Conservation (phyloP, 257 asterid species). For the Anisodus tanguticus region DNA sequence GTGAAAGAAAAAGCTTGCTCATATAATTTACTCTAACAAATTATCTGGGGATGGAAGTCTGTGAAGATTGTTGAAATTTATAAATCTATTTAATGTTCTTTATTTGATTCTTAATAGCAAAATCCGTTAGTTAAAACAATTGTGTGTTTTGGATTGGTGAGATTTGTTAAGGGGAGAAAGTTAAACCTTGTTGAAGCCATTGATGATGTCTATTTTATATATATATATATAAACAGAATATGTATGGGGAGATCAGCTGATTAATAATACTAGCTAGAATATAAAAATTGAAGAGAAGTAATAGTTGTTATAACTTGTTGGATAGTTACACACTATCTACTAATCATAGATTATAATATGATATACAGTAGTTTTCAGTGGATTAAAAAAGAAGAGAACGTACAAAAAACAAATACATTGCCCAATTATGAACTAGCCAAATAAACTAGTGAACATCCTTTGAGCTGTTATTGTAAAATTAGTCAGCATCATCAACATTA, state of each 20-base stretch:
- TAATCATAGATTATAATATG: neutral
- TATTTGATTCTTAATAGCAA: neutral
- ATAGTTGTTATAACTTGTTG: neutral
- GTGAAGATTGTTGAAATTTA: neutral
- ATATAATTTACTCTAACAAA: neutral
- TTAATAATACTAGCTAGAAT: neutral
- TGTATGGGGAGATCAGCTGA: neutral
- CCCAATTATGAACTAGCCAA: slow-evolving; percentile 22
- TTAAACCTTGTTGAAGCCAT: neutral
- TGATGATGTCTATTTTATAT: neutral
- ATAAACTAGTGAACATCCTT: neutral
- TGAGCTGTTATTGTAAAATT: neutral
- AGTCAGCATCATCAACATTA: neutral
- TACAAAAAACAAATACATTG: neutral
- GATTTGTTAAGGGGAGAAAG: neutral
- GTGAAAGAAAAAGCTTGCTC: neutral
- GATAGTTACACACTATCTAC: slow-evolving; percentile 6
- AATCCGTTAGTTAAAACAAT: neutral
- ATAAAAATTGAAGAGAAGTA: neutral
- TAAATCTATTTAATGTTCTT: neutral
- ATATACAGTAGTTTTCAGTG: neutral
- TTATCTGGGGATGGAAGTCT: neutral
- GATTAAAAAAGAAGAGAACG: neutral
- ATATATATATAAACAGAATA: neutral
- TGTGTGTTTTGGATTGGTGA: slow-evolving; percentile 18